Evolutionary conservation across 345 rosid genomes (phyloP), one percentile per base, ranked within the genome.

Genomic region (Passiflora organensis): DNA sequence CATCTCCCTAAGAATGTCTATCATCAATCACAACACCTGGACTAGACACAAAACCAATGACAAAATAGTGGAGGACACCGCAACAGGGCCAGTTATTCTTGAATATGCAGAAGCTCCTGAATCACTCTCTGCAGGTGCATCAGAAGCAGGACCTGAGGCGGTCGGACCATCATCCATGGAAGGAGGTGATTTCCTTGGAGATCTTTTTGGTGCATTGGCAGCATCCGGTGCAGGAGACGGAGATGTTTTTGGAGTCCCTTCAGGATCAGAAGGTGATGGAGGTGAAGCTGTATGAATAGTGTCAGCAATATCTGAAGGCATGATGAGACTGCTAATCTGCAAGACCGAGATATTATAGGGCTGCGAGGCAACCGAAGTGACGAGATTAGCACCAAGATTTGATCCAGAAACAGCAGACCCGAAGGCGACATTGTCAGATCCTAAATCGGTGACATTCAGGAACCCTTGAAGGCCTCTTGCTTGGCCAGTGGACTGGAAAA

Each of bases 291-390:
- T 19, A n/a, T n/a, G n/a, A n/a, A n/a, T n/a, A n/a, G n/a, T n/a
- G n/a, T 48, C 60, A 34, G 39, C 38, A 43, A 19, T 23, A 6
- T 17, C 32, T 3, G 66, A 32, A 18, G 72, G 72, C 10, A 67
- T 23, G 8, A 78, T 68, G 2, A 67, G 4, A 20, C 47, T 36
- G 65, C 74, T 68, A 32, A 78, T 43, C 56, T 78, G 72, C 65
- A 78, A 48, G 13, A 74, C 60, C 0, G 82, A 74, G 17, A 74
- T 23, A 36, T 68, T 68, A 34, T 52, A 71, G 0, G 77, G 75
- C 20, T 58, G 63, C 0, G 72, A 19, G 6, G 50, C 21, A 32
- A 78, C 62, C 3, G 62, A 12, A 15, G 53, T 53, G 10, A 71
- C 65, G 14, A 78, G 32, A 6, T 42, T 67, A 14, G 74, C 21